These are phyloP conservation scores for Umbelopsis ramanniana DNA, from an alignment of 192 early-diverging fungal genomes.

Conservation along the genomic window DNA sequence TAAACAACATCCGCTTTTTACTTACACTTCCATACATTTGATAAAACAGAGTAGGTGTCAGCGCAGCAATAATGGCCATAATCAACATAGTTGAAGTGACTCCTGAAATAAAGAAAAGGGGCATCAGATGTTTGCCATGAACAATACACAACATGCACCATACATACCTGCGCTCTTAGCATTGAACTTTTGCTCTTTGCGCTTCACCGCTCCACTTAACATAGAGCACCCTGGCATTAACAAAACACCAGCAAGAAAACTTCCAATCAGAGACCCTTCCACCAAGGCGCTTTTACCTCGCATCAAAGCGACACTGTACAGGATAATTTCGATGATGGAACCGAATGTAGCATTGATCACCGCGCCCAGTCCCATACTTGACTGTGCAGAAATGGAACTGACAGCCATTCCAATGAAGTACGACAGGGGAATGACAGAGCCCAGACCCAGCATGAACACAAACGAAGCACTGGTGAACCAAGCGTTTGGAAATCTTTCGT, in stretches of 20 bases:
- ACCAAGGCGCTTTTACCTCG: conserved; percentile 87
- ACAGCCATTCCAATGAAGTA: conserved; percentile 99
- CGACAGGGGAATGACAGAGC: conserved; percentile 87
- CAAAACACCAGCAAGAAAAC: conserved; percentile 85
- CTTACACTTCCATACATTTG: conserved; percentile 80
- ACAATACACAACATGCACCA: not conserved
- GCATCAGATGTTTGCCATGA: not conserved
- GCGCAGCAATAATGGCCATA: conserved; percentile 89
- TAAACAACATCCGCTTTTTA: not conserved
- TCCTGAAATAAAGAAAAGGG: conserved; percentile 37
- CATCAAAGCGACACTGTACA: conserved; percentile 88
- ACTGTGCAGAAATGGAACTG: conserved; percentile 95
- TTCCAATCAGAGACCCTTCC: conserved; percentile 92
- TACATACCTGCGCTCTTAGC: conserved; percentile 81
- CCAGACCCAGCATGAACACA: conserved; percentile 71
- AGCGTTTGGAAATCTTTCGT: conserved; percentile 54
- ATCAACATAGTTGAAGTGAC: conserved; percentile 97
- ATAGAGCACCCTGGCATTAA: conserved; percentile 94
- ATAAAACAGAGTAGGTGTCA: conserved; percentile 95
- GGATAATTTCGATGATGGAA: conserved; percentile 93
- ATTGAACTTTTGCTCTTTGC: conserved; percentile 95
- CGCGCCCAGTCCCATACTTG: conserved; percentile 88
- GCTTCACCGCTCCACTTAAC: conserved; percentile 88
- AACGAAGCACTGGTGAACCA: conserved; percentile 63
- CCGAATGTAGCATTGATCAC: conserved; percentile 99